A percentile compares a stretch with the other conserved stretches of the same genome.
Evolutionary conservation across 352 stramenopile species (phyloP).

Genomic region (Phytophthora europaea): DNA sequence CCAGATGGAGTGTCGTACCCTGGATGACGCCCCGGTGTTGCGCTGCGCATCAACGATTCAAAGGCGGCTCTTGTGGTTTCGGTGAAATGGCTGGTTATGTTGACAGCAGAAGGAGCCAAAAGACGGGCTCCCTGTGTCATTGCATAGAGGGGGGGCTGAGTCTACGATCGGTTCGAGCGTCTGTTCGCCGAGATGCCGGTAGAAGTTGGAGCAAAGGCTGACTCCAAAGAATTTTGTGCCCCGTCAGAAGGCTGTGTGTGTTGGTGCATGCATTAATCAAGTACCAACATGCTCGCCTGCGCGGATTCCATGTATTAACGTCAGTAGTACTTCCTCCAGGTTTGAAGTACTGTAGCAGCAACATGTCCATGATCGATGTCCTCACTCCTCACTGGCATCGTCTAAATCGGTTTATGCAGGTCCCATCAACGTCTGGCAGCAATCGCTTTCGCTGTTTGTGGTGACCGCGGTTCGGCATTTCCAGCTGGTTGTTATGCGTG

Average conservation of each 20-base stretch:
- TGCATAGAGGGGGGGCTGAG: neutral
- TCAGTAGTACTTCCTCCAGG: too few relatives aligned
- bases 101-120: neutral
- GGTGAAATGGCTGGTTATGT: neutral
- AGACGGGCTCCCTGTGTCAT: neutral
- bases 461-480: constrained; percentile 13
- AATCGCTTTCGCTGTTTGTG: constrained; percentile 26
- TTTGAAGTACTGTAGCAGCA: too few relatives aligned
- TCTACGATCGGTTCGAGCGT: neutral
- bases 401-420: constrained; percentile 16
- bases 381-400: neutral
- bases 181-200: neutral
- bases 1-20: neutral
- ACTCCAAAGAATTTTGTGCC: too few relatives aligned
- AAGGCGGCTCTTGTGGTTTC: neutral
- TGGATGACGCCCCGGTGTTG: neutral
- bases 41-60: neutral
- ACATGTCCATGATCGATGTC: neutral
- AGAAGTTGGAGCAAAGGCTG: neutral
- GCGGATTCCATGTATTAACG: too few relatives aligned
- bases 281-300: too few relatives aligned
- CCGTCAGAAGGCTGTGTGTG: too few relatives aligned
- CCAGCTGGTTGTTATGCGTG: neutral
- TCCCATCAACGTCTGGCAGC: constrained; percentile 4
- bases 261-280: too few relatives aligned